Conservation (phyloP, 108 stramenopile genomes). For the Pseudonitzschia multistriata region DNA sequence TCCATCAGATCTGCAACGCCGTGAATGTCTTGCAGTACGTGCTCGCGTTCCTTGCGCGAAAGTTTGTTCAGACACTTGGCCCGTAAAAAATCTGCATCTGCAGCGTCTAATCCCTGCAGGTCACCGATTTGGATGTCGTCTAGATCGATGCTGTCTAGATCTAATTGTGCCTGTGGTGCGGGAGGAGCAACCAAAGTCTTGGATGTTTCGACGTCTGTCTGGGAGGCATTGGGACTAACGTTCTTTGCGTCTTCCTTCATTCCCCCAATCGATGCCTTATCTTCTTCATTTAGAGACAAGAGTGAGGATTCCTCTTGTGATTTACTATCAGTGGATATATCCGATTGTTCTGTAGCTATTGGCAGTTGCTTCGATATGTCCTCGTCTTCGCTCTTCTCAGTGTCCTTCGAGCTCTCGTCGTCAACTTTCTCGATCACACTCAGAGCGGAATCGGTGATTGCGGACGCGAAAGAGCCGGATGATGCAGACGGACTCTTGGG, state of each 20-base stretch:
- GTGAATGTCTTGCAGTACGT: conserved; percentile 27
- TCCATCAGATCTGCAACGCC: conserved; percentile 20
- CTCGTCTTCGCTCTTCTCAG: neutral
- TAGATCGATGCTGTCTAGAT: neutral
- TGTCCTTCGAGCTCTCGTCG: neutral
- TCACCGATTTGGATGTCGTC: conserved; percentile 4
- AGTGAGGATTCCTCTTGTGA: no score
- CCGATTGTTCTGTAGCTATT: no score
- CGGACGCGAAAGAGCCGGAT: neutral
- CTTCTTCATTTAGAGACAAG: no score
- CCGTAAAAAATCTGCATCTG: conserved; percentile 5
- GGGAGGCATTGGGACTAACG: no score
- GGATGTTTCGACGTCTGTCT: no score
- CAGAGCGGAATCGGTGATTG: neutral
- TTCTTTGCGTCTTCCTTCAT: no score
- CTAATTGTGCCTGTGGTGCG: neutral
- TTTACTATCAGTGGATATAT: no score
- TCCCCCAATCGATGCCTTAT: no score
- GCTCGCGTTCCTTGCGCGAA: conserved; percentile 18
- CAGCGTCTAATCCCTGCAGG: neutral
- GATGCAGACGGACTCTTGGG: neutral
- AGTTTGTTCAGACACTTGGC: conserved; percentile 17
- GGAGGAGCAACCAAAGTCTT: neutral
- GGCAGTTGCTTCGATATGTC: no score
- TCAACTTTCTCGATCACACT: neutral